Base-by-base conservation (phyloP, 1,139 yeast species). In the Taiozyma sp. region DNA sequence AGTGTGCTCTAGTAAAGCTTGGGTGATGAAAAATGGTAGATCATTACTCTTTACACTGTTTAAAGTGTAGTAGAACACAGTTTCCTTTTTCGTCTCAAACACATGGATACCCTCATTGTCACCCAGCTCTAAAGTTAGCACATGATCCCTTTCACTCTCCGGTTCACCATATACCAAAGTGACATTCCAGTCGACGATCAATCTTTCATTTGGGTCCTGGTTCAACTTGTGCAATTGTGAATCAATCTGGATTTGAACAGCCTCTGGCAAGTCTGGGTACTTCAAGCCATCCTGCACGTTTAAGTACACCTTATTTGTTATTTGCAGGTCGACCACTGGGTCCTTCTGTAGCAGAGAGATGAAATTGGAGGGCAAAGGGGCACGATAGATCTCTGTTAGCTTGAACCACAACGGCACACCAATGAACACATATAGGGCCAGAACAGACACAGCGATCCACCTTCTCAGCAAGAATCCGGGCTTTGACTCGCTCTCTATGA, bases 381-480 rank as follows among this genome's bases (percentile, higher is more conserved):
- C 95, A 54, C 96, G 75, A 61, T 87, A 81, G 10, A 89, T 81
- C 23, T 83, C 75, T 5, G 97, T 88, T 39, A 96, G 80, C 46
- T 70, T 66, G 52, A 75, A 70, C 85, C 93, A 90, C 56, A 88
- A 67, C 2, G 97, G 97, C 22, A 83, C 63, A 2, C 96, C 97
- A n/a, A 87, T 66, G 8, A 76, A 60, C 2, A 75, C 58, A 45
- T 82, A 76, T 4, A 80, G 58, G 1, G 72, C 55, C 13, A 69
- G 53, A 45, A 71, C 49, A 2, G 65, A 54, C 5, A 60, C 23
- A 13, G 70, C 56, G 10, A 62, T 54, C 55, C 58, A 51, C 30
- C 61, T 55, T 51, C 66, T 57, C 44, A 56, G 55, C n/a, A 45
- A 41, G 9, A 59, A 47, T 0, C 62, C 54, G 16, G 43, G 41